Base-by-base conservation (phyloP, 441 rosid species). In the Croton laevigatus region DNA sequence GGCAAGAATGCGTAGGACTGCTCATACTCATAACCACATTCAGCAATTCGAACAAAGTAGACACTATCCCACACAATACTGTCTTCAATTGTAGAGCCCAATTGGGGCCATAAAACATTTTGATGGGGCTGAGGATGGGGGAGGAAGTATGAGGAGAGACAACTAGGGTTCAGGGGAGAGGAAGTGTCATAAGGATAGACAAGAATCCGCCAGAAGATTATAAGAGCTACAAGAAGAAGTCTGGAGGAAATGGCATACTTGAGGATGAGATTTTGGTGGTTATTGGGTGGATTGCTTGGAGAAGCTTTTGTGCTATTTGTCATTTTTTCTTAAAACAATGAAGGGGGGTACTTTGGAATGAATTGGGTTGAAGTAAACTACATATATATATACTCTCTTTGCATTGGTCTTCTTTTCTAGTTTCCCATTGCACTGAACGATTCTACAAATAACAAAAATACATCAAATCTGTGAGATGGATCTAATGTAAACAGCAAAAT, bases 21-120 rank as follows among this genome's bases (percentile, higher is more conserved):
- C 83, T 92, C 98, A 61, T 92, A 90, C 85, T 94, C 97, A 61
- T 90, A 94, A 2, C 97, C 96, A 57, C 98, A 94, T 71, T 94
- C 77, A 3, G 94, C 87, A 34, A 92, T 94, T 19, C 93, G 81
- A 48, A 92, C 78, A 62, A 85, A 94, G 78, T 85, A 92, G 46
- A 92, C 97, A 2, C 93, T 79, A 78, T 94, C 98, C 98, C 98
- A 94, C 0, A 94, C 97, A n/a, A 91, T 44, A 63, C 88, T 76
- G 48, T 76, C 76, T 62, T 90, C 87, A n/a, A 94, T 80, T 19
- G 78, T 75, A 61, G 81, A 81, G 45, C 84, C 82, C 19, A 86
- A 42, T n/a, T 80, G 65, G 1, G 85, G 83, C 45, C 82, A 58
- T 8, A 79, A 42, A 13, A 65, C 55, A 8, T 19, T 62, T 8